Conservation (phyloP, 352 stramenopile genomes). For the Phytophthora crassamura region DNA sequence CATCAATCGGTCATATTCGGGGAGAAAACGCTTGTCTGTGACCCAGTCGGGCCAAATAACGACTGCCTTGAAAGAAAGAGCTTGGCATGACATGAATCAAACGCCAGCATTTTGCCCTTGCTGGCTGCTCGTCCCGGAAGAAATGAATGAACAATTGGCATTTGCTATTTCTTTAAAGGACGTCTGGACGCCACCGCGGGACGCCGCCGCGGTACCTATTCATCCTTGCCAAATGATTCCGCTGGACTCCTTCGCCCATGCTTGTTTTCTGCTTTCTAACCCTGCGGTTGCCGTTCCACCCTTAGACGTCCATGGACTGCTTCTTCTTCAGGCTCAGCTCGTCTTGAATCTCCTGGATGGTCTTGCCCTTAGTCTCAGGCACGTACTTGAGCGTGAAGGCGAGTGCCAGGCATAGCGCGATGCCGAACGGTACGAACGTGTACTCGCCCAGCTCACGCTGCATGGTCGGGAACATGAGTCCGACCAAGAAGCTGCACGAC, state of each 20-base stretch:
- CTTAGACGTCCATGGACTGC: slow-evolving; percentile 37
- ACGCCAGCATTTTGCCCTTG: too few species aligned
- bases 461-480: slow-evolving; percentile 93
- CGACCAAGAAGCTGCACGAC: slow-evolving; percentile 95
- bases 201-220: too few species aligned
- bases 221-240: slow-evolving; percentile 6
- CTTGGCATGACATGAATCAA: too few species aligned
- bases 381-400: slow-evolving; percentile 87
- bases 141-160: too few species aligned
- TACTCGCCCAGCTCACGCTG: slow-evolving; percentile 85
- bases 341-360: slow-evolving; percentile 71
- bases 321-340: slow-evolving; percentile 52
- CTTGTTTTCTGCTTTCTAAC: slow-evolving; percentile 13
- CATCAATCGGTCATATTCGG: too few species aligned
- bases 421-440: slow-evolving; percentile 92
- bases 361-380: slow-evolving; percentile 92
- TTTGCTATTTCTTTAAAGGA: too few species aligned
- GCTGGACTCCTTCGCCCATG: slow-evolving; percentile 14
- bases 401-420: slow-evolving; percentile 77
- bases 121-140: too few species aligned
- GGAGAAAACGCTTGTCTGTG: too few species aligned
- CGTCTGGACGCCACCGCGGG: too few species aligned
- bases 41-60: too few species aligned
- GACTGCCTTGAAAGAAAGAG: too few species aligned
- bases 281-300: slow-evolving; percentile 1